Evolutionary conservation across 805 yeast genomes (phyloP).

Genomic region (Myxozyma geophila): DNA sequence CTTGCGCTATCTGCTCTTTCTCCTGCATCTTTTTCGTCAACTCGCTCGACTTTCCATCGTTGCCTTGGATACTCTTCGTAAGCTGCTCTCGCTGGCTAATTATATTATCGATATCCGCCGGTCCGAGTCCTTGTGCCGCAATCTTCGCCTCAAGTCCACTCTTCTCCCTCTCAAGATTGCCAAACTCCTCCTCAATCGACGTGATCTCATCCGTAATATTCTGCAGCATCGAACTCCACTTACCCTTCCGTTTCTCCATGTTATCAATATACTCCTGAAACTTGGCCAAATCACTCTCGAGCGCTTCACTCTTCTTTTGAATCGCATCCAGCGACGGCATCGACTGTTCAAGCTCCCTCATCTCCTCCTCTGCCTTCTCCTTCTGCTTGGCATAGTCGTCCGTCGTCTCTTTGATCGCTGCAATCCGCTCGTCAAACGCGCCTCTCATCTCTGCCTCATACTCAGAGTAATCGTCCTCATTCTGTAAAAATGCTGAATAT

Average conservation of each 20-base stretch:
- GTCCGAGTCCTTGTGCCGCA: constrained; percentile 60
- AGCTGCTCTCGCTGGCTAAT: constrained; percentile 65
- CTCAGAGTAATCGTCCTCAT: constrained; percentile 64
- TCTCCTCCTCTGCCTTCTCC: constrained; percentile 48
- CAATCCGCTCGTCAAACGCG: constrained; percentile 59
- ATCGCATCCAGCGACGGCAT: constrained; percentile 56
- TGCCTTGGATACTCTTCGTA: constrained; percentile 57
- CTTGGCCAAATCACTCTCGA: constrained; percentile 71
- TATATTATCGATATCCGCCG: constrained; percentile 65
- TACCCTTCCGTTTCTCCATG: constrained; percentile 62
- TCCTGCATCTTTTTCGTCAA: constrained; percentile 53
- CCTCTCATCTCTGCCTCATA: constrained; percentile 59
- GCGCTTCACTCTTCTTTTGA: constrained; percentile 61
- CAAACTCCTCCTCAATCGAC: constrained; percentile 45
- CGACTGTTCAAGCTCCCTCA: constrained; percentile 52
- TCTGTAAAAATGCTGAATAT: constrained; percentile 67
- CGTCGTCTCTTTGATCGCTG: constrained; percentile 55
- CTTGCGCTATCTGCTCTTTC: constrained; percentile 56
- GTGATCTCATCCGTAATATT: constrained; percentile 61
- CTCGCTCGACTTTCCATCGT: constrained; percentile 53
- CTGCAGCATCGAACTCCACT: constrained; percentile 66
- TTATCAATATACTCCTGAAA: constrained; percentile 72
- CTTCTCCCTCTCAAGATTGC: constrained; percentile 24
- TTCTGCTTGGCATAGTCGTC: constrained; percentile 51
- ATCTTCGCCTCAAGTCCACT: constrained; percentile 49